These are phyloP conservation scores for Tetrahymena borealis DNA, from an alignment of 73 alveolate genomes.

Conservation along the genomic window DNA sequence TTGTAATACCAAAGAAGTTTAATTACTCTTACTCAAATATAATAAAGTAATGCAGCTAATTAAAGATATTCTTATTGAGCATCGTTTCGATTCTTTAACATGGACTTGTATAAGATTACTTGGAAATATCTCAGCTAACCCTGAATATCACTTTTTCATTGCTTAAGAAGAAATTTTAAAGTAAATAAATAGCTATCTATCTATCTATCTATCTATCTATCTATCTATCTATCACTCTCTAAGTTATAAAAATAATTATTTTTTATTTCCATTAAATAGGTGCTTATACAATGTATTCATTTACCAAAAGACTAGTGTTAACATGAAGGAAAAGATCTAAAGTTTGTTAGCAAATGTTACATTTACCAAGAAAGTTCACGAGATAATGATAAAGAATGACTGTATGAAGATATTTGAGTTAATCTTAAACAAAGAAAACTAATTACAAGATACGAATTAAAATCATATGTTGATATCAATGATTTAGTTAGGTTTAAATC, in stretches of 20 bases:
- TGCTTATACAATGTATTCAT: slow-evolving; percentile 21
- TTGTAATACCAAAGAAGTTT: slow-evolving; percentile 22
- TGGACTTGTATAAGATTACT: slow-evolving; percentile 7
- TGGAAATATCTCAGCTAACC: slow-evolving; percentile 24
- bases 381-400: slow-evolving; percentile 21
- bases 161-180: slow-evolving; percentile 31
- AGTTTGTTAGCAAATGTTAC: slow-evolving; percentile 30
- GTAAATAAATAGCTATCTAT: too few relatives aligned
- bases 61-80: slow-evolving; percentile 25
- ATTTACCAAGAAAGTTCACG: slow-evolving; percentile 43
- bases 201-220: too few relatives aligned
- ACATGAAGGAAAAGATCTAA: slow-evolving; percentile 17
- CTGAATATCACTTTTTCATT: slow-evolving; percentile 26
- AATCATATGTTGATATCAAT: slow-evolving; percentile 27
- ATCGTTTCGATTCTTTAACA: slow-evolving; percentile 18
- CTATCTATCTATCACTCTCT: too few relatives aligned
- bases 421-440: slow-evolving; percentile 24
- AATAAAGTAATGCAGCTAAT: slow-evolving; percentile 17
- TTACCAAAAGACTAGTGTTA: slow-evolving; percentile 8
- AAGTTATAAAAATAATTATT: too few relatives aligned
- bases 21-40: slow-evolving; percentile 25
- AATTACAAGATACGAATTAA: slow-evolving; percentile 4
- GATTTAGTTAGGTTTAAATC: slow-evolving; percentile 29
- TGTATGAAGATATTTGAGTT: slow-evolving; percentile 31
- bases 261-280: too few relatives aligned